phyloP scores from a whole-genome alignment of 768 basidiomycete species.

The Russula griseocarnosa region DNA sequence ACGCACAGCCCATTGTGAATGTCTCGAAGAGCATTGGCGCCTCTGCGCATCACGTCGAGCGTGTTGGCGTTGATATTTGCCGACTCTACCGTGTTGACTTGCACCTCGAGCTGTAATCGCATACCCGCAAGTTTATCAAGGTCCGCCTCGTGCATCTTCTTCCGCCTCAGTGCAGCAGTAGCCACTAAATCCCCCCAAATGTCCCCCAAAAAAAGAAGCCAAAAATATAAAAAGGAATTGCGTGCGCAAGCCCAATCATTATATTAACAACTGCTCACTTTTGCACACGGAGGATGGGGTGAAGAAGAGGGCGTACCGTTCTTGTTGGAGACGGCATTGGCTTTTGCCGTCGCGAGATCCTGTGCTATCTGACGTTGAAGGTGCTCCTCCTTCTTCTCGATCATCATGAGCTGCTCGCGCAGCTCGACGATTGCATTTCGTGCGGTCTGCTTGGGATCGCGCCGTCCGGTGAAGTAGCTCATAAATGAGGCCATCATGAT shows the following conservation, averaged over 20 bases:
- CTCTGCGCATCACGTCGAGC: constrained; percentile 96
- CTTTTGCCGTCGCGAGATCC: constrained; percentile 84
- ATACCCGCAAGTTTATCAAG: constrained; percentile 81
- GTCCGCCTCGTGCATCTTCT: constrained; percentile 86
- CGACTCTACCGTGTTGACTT: constrained; percentile 94
- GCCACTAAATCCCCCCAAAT: constrained; percentile 56
- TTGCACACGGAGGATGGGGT: background rate
- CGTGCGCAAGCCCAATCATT: background rate
- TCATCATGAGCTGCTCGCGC: constrained; percentile 90
- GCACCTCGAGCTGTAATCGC: constrained; percentile 88
- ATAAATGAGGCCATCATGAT: constrained; percentile 44
- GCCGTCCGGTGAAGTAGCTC: constrained; percentile 83
- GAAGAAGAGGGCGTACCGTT: constrained; percentile 52
- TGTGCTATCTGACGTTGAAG: constrained; percentile 96
- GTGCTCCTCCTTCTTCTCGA: constrained; percentile 99
- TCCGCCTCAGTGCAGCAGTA: constrained; percentile 83
- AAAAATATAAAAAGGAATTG: background rate
- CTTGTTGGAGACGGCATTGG: constrained; percentile 93
- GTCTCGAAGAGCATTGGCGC: constrained; percentile 78
- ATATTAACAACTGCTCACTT: background rate
- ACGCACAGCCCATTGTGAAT: constrained; percentile 90
- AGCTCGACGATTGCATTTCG: constrained; percentile 91
- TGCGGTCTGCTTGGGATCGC: constrained; percentile 79
- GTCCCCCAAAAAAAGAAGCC: too few species aligned
- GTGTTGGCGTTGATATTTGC: constrained; percentile 98